Base-by-base conservation (phyloP, 2,329 filamentous ascomycete genomes). In the Pseudogymnoascus sp. region DNA sequence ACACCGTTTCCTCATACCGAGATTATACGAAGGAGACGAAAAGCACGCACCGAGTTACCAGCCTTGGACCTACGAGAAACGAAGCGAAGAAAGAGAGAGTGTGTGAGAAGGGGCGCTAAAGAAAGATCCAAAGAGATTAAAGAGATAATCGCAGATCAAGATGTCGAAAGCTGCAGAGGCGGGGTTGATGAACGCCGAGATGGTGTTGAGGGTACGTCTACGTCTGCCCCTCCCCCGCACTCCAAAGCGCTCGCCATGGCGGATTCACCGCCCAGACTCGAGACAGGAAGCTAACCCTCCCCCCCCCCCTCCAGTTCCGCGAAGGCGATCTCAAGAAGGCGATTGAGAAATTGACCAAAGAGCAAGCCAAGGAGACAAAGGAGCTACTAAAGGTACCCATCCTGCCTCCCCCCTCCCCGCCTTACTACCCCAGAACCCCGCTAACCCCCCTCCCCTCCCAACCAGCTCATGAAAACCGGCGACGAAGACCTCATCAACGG, bases 401-500 rank as follows among this genome's bases (percentile, higher is more conserved):
- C 10, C 13, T 13, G 6, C 50, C 9, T 11, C 21, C 23, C 15
- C 23, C 50, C 15, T 5, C 23, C 15, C 23, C 50, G 7, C 11
- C 17, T 13, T 4, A 4, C 13, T 13, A 9, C 4, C 23, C 26
- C 6, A 15, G 6, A 17, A 17, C 15, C 50, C 23, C n/a, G 17
- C 31, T 59, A 59, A 59, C 50, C 15, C 31, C 9, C 7, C 2
- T 11, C 11, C 11, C 44, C 26, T 19, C 44, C 13, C 2, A n/a
- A n/a, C 31, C 59, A 62, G 60, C 60, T 62, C 26, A 62, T 62
- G 33, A 62, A 62, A 62, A 23, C 33, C 35, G 60, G 60, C 60
- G 38, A 62, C 38, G 37, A 62, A 50, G 60, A 44, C 21, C 26
- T 62, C 9, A 62, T 62, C 40, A 50, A 62, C 38, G 35, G 35